Evolutionary conservation across 2,329 filamentous ascomycete genomes (phyloP), one percentile per base, ranked within the genome.

Genomic region (Ascochyta lentis): DNA sequence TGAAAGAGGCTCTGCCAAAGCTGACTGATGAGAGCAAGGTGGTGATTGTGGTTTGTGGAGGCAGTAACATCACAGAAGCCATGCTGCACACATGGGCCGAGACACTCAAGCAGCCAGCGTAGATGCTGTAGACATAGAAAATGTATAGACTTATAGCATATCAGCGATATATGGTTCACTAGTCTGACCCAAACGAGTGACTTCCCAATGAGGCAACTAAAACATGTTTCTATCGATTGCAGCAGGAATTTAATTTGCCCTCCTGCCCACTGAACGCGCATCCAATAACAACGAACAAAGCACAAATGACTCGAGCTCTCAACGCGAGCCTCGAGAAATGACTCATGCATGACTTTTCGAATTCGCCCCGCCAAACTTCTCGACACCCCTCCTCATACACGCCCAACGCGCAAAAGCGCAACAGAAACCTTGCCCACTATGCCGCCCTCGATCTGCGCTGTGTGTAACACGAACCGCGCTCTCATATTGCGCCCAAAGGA

Each of bases 401-500:
- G 15, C 12, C 35, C 19, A 26, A 44, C 41, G 38, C 24, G 29
- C 44, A 41, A 44, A 39, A 47, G 48, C 53, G 42, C 24, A 31
- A 31, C 29, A 10, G 10, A 31, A 43, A 52, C 41, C 8, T 13
- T 19, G 33, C 24, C 49, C 47, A 69, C 51, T 24, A 96, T 97
- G 94, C 83, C 92, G 7, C 91, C 92, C 22, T 83, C 85, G 19
- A 79, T 84, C 22, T 99, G 95, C 74, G 86, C 87, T 47, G 81
- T 88, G 61, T 99, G 95, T 79, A 84, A 89, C 61, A 84, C 82
- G 22, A 84, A 89, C 59, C 86, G 93, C 56, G 94, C 95, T 5
- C 84, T 96, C 19, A 95, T 99, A 54, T 91, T 97, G 59, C 86
- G 95, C 26, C 94, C 95, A 1, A 98, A 98, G 76, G 96, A 98